Evolutionary conservation across 176 grass and related monocot species (phyloP).

Genomic region (Avena sativa): DNA sequence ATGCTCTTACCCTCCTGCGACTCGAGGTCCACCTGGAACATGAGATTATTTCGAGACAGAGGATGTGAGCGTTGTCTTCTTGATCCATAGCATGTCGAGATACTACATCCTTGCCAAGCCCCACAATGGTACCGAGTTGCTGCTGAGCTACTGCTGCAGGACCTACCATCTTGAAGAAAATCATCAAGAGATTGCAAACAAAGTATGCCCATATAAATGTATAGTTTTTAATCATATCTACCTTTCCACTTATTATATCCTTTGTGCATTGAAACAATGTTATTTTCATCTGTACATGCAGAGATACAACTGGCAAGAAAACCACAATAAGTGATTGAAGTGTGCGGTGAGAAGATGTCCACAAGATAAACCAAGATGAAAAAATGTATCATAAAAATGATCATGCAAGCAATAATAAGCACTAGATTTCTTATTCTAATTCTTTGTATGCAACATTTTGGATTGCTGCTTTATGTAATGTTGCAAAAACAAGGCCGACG

Average conservation of each 20-base stretch:
- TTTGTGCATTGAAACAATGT: background rate
- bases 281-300: background rate
- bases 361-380: background rate
- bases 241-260: background rate
- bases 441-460: background rate
- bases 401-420: background rate
- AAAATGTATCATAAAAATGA: background rate
- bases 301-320: background rate
- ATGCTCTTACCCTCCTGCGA: background rate
- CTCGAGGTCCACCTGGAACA: background rate
- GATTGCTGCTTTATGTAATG: background rate
- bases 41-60: background rate
- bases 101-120: background rate
- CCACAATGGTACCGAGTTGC: background rate
- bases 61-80: background rate
- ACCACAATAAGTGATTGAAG: no score
- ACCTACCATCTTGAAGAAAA: conserved; percentile 4
- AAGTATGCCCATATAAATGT: background rate
- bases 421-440: background rate
- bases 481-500: background rate
- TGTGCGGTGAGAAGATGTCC: background rate
- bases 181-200: background rate
- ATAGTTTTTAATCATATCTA: background rate
- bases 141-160: background rate
- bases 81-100: background rate